A percentile compares a stretch with the other conserved stretches of the same genome.
Evolutionary conservation across 768 basidiomycete species (phyloP).

Genomic region (Lentinula raphanica): DNA sequence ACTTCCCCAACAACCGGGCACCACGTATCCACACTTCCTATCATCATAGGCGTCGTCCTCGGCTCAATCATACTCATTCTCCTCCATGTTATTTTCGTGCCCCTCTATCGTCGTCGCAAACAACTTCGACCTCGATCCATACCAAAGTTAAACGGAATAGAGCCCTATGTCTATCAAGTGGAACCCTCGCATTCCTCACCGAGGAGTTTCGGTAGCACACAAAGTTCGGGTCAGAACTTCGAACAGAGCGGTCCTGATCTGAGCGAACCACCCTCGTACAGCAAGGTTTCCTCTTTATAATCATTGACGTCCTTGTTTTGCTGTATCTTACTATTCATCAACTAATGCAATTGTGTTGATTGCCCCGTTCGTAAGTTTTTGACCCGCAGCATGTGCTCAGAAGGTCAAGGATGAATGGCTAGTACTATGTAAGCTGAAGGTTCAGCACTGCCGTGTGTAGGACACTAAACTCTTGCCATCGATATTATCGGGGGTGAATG

Average conservation of each 20-base stretch:
- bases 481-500: too few relatives aligned
- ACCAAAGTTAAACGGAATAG: neutral
- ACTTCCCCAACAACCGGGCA: neutral
- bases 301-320: too few relatives aligned
- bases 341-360: too few relatives aligned
- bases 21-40: neutral
- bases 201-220: neutral
- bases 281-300: too few relatives aligned
- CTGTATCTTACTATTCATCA: too few relatives aligned
- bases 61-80: neutral
- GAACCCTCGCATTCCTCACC: neutral
- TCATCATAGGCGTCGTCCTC: neutral
- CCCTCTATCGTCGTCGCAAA: neutral
- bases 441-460: too few relatives aligned
- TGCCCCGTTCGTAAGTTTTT: too few relatives aligned
- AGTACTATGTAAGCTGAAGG: too few relatives aligned
- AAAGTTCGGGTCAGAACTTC: neutral
- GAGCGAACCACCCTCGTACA: neutral
- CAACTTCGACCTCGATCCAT: neutral
- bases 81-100: neutral
- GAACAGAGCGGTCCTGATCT: neutral
- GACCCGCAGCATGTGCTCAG: too few relatives aligned
- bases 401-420: too few relatives aligned
- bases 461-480: too few relatives aligned
- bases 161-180: neutral